Conservation (phyloP, 2,329 filamentous ascomycete genomes). For the Colletotrichum musicola region DNA sequence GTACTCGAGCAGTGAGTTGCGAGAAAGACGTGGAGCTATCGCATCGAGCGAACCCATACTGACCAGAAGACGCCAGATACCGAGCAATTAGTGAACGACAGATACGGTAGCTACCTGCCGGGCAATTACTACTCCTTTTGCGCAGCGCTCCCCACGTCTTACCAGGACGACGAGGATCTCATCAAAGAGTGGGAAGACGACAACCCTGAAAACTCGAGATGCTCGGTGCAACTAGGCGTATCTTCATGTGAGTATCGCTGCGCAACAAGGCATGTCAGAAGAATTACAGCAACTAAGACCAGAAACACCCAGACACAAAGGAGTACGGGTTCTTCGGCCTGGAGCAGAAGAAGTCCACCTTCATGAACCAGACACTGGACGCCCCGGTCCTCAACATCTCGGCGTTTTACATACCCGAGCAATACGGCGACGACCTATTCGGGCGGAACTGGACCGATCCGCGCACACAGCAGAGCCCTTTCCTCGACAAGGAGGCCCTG, state of each 20-base stretch:
- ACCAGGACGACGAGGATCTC: background rate
- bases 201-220: background rate
- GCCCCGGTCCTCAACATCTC: conserved; percentile 41
- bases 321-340: conserved; percentile 41
- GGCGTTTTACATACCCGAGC: conserved; percentile 6
- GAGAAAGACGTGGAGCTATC: no score
- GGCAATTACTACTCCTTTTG: background rate
- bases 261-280: background rate
- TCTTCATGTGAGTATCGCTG: conserved; percentile 6
- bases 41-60: background rate
- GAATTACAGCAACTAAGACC: background rate
- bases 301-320: conserved; percentile 20
- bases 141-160: background rate
- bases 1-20: background rate
- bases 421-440: background rate
- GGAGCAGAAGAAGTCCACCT: conserved; percentile 31
- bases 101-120: background rate
- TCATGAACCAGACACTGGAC: conserved; percentile 8
- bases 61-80: background rate
- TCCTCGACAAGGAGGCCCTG: background rate
- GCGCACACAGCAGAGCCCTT: conserved; percentile 10
- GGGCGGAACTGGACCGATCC: conserved; percentile 34
- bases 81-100: background rate
- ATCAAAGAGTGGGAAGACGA: background rate
- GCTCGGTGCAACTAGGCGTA: conserved; percentile 12